Evolutionary conservation across 805 yeast genomes (phyloP), one percentile per base, ranked within the genome.

Genomic region (Metschnikowia kofuensis): DNA sequence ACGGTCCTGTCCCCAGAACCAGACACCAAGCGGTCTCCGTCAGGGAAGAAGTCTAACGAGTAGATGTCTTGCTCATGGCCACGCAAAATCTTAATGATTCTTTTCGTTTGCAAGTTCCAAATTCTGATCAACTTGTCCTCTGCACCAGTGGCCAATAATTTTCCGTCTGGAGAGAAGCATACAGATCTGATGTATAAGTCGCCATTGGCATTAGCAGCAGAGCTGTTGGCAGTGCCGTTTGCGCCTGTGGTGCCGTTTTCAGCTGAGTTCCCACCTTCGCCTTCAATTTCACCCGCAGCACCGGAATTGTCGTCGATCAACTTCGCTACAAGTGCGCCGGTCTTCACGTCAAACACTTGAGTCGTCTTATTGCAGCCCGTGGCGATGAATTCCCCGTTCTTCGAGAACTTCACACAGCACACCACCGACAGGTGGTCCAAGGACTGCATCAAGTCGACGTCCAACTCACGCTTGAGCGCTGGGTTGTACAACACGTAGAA

Each of bases 41-140:
- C 90, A 42, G 96, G 92, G 80, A 92, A 88, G 68, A 88, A 94
- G 70, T 89, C 97, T 58, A 92, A 77, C 11, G 97, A 91, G 71
- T 92, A 94, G 58, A 92, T 91, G 71, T 92, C 99, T 75, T 94
- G 99, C 68, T 91, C 97, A 66, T 92, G 98, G 45, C 99, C 99
- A 54, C 84, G 79, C 65, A 92, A 77, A 58, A 88, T 85, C 70
- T 87, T 86, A 56, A 90, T 87, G 61, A 91, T 87, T 62, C 91
- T 83, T 68, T 87, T 80, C 29, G 92, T 83, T 45, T 87, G 79
- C 65, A 92, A 81, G 67, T 92, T 97, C 99, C 99, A 92, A 61
- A 92, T 91, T 67, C 98, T 83, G 60, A 94, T 94, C 56, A 87
- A 79, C 67, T 85, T 86, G 67, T 87, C 95, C 69, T 87, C 95